Evolutionary conservation across 1,284 basidiomycete species (phyloP).

Genomic region (Nidula niveotomentosa): DNA sequence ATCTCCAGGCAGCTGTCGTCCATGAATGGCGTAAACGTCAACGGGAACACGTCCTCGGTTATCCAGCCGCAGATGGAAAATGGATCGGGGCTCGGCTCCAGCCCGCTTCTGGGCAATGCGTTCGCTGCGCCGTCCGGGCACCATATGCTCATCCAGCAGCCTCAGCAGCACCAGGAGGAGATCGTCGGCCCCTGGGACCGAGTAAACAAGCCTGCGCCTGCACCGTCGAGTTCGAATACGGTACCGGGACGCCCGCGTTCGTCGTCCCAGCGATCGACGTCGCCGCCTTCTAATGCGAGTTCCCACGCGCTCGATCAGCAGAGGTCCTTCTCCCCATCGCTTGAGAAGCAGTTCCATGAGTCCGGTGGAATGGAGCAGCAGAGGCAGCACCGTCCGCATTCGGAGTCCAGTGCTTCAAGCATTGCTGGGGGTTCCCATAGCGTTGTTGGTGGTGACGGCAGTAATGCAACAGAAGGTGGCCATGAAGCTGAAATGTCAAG

Average conservation of each 20-base stretch:
- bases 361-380: background rate
- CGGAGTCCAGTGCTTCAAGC: conserved; percentile 32
- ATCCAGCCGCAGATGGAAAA: conserved; percentile 8
- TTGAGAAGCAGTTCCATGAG: conserved; percentile 7
- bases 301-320: conserved; percentile 6
- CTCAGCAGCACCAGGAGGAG: conserved; percentile 12
- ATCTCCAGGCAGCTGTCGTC: conserved; percentile 19
- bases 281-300: conserved; percentile 19
- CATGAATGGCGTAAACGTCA: conserved; percentile 18
- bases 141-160: conserved; percentile 2
- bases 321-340: conserved; percentile 19
- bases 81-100: conserved; percentile 16
- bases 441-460: conserved; percentile 24
- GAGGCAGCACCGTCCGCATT: conserved; percentile 13
- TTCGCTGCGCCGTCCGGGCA: conserved; percentile 4
- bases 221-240: background rate
- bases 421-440: conserved; percentile 32
- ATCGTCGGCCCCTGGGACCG: conserved; percentile 36
- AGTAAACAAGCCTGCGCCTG: conserved; percentile 11
- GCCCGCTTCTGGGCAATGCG: conserved; percentile 20
- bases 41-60: conserved; percentile 7
- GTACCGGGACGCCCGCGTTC: conserved; percentile 13
- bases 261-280: conserved; percentile 34
- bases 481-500: conserved; percentile 38
- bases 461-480: conserved; percentile 9